Evolutionary conservation across 768 basidiomycete species (phyloP).

Genomic region (Suillus placidus): DNA sequence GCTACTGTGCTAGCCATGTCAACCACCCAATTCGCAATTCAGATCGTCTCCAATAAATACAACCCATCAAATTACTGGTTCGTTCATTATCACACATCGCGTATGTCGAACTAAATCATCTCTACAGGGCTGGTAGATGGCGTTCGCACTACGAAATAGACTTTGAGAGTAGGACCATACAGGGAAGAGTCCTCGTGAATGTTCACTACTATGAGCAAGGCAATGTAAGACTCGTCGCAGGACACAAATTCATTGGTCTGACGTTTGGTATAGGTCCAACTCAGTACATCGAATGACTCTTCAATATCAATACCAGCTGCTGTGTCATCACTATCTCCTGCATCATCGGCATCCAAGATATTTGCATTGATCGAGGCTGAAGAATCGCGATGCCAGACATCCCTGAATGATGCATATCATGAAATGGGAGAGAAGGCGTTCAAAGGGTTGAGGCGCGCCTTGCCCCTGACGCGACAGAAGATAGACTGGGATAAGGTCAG

Average conservation of each 20-base stretch:
- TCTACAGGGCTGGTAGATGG: constrained; percentile 89
- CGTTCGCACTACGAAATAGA: constrained; percentile 84
- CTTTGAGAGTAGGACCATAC: constrained; percentile 58
- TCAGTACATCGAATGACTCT: constrained; percentile 72
- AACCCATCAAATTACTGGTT: constrained; percentile 94
- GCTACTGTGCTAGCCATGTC: constrained; percentile 67
- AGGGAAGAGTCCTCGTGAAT: constrained; percentile 77
- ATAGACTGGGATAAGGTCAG: constrained; percentile 93
- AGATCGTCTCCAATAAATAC: constrained; percentile 95
- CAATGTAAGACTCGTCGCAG: constrained; percentile 58
- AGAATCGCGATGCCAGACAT: constrained; percentile 76
- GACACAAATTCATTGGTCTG: background rate
- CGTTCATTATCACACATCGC: constrained; percentile 16
- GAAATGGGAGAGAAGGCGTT: constrained; percentile 94
- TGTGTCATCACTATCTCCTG: constrained; percentile 52
- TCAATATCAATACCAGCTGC: constrained; percentile 66
- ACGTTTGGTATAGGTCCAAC: constrained; percentile 70
- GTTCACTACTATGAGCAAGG: constrained; percentile 99
- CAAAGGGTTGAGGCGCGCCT: constrained; percentile 84
- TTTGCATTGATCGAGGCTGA: constrained; percentile 82
- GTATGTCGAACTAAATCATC: background rate
- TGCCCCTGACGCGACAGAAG: constrained; percentile 92
- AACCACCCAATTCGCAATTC: constrained; percentile 59
- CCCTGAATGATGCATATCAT: constrained; percentile 80
- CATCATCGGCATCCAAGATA: constrained; percentile 65